Percentiles rank a stretch among this genome's conserved stretches.
phyloP scores from a whole-genome alignment of 2,329 filamentous ascomycete genomes.

The Torrubiella hemipterigena region DNA sequence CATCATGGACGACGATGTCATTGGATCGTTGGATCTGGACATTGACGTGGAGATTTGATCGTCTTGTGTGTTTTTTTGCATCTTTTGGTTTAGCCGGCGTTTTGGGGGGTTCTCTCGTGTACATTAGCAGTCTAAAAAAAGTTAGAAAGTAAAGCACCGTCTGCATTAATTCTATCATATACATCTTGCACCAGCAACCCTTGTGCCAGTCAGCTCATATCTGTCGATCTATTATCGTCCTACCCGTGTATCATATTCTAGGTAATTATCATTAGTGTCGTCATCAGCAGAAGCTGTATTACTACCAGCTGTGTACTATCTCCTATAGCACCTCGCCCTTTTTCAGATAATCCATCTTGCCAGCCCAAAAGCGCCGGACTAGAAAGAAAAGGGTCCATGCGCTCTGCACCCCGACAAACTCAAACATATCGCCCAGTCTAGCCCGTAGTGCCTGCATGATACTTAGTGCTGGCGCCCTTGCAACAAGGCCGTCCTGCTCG shows the following conservation, averaged over 20 bases:
- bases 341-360: constrained; percentile 16
- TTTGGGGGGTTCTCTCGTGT: too few relatives aligned
- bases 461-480: too few relatives aligned
- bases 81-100: too few relatives aligned
- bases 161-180: too few relatives aligned
- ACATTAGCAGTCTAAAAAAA: too few relatives aligned
- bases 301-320: constrained; percentile 8
- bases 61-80: too few relatives aligned
- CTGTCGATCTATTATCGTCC: too few relatives aligned
- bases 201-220: too few relatives aligned
- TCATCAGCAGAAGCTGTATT: constrained; percentile 9
- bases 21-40: constrained; percentile 77
- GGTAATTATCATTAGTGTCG: too few relatives aligned
- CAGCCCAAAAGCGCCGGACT: constrained; percentile 12
- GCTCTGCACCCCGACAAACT: constrained; percentile 11
- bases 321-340: constrained; percentile 6
- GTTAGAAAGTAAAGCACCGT: too few relatives aligned
- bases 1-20: constrained; percentile 84
- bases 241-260: too few relatives aligned
- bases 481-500: constrained; percentile 19
- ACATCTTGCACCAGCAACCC: too few relatives aligned
- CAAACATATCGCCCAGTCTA: constrained; percentile 5
- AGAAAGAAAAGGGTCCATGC: constrained; percentile 6
- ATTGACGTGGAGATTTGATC: constrained; percentile 78
- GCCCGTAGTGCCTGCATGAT: background rate